Base-by-base conservation (phyloP, 805 yeast genomes). In the Candida ovalis region DNA sequence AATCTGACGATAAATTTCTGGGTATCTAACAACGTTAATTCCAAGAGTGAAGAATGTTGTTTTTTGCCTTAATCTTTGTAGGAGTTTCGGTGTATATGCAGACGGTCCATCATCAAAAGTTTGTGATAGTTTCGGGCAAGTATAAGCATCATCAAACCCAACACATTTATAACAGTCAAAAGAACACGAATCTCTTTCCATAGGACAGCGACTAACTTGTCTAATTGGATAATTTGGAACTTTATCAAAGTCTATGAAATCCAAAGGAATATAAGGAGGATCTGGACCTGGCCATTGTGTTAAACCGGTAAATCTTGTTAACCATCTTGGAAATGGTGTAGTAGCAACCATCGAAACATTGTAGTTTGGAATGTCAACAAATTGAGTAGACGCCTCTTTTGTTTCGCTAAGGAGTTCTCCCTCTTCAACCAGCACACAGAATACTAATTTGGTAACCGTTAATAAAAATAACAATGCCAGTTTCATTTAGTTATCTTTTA, bases 21-120 rank as follows among this genome's bases (percentile, higher is more conserved):
- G 97, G 62, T 73, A 79, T 53, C 82, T 74, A 2, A 91, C 84
- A 27, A 87, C 84, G 57, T 91, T 88, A 44, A 84, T 71, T 1
- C 98, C 98, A 46, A 91, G 72, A 1, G 89, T 84, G 71, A 92
- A 92, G 59, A 92, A 91, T 0, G 96, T 91, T 0, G 90, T 68
- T 47, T 77, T 81, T 39, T 55, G 59, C 7, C 70, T 65, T 53
- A 91, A 67, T n/a, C 72, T 67, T 3, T 72, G 67, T 22, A 90
- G 64, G 27, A 92, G 72, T 39, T 72, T 73, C 3, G 77, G 70
- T 0, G 97, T 91, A 21, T 80, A 75, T 0, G 80, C 80, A 0
- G 91, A 77, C 1, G 99, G 99, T 0, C 99, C 98, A 64, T 92
- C 98, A 64, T 92, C 99, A 67, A 92, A 92, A 0, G 96, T 84